phyloP scores from a whole-genome alignment of 192 early-diverging fungal genomes.

The Coemansia sp. region DNA sequence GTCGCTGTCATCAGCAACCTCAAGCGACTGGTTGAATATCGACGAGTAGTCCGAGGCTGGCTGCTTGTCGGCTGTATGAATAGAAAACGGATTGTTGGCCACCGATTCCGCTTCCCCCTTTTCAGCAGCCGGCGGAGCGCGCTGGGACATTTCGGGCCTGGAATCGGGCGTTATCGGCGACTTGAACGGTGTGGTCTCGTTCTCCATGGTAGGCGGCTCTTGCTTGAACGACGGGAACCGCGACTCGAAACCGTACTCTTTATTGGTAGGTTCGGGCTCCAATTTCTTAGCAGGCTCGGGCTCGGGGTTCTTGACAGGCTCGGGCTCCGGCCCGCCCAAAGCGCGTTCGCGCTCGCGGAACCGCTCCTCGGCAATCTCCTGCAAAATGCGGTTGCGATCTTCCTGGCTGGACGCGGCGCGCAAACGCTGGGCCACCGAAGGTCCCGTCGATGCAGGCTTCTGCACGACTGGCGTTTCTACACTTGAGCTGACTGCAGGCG shows the following conservation, averaged over 20 bases:
- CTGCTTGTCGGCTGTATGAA: neutral
- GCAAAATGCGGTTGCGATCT: constrained; percentile 40
- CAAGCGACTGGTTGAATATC: constrained; percentile 24
- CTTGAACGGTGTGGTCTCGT: constrained; percentile 2
- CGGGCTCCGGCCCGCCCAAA: constrained; percentile 25
- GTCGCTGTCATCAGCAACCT: constrained; percentile 18
- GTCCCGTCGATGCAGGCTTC: neutral
- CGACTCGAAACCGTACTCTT: neutral
- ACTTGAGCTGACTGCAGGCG: neutral
- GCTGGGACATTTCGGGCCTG: constrained; percentile 20
- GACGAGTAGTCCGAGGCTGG: neutral
- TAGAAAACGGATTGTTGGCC: constrained; percentile 32
- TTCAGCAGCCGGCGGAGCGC: neutral
- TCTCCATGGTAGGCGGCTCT: neutral
- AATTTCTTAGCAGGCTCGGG: neutral
- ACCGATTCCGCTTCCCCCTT: neutral
- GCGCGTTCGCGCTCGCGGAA: constrained; percentile 48
- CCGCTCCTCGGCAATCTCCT: constrained; percentile 47
- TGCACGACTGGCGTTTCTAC: neutral
- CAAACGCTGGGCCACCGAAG: constrained; percentile 35
- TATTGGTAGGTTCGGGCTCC: constrained; percentile 5
- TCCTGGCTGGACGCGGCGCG: constrained; percentile 27
- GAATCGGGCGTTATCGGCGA: neutral
- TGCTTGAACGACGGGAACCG: neutral
- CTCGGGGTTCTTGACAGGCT: neutral